These are phyloP conservation scores for Digitaria exilis DNA, from an alignment of 202 grass and related monocot genomes.

Conservation along the genomic window DNA sequence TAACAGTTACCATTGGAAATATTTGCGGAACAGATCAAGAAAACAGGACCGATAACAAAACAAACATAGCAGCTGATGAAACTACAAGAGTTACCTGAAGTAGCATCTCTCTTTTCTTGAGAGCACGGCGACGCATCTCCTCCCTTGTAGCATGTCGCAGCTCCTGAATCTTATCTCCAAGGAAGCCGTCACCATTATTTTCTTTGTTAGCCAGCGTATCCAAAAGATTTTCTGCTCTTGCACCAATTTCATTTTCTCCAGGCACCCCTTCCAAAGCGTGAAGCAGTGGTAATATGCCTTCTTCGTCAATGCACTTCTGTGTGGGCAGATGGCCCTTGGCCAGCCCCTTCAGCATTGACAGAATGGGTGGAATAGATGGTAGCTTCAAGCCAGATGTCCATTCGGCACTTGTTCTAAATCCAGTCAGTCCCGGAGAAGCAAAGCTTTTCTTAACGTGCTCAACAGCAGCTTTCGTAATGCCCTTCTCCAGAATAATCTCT, in stretches of 20 bases:
- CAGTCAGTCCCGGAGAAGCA: slow-evolving; percentile 51
- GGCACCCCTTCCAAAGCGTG: slow-evolving; percentile 92
- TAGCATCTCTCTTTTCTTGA: slow-evolving; percentile 83
- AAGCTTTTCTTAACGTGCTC: slow-evolving; percentile 85
- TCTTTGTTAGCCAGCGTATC: slow-evolving; percentile 97
- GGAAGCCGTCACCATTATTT: slow-evolving; percentile 87
- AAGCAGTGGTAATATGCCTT: slow-evolving; percentile 83
- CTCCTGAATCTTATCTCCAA: slow-evolving; percentile 78
- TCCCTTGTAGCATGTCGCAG: slow-evolving; percentile 88
- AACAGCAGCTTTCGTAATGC: slow-evolving; percentile 72
- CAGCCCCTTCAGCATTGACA: slow-evolving; percentile 91
- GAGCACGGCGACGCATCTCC: slow-evolving; percentile 88
- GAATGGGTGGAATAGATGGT: slow-evolving; percentile 81
- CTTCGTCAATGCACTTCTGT: slow-evolving; percentile 92
- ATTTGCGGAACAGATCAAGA: slow-evolving; percentile 29
- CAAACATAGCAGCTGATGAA: slow-evolving; percentile 36
- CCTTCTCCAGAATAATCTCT: slow-evolving; percentile 95
- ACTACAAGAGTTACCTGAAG: slow-evolving; percentile 61
- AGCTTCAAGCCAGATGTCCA: slow-evolving; percentile 77
- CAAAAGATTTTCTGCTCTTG: slow-evolving; percentile 96
- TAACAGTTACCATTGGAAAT: not conserved
- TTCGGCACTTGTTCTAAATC: slow-evolving; percentile 79
- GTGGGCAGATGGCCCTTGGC: slow-evolving; percentile 92
- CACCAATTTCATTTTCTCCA: slow-evolving; percentile 95
- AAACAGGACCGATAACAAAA: not conserved